Evolutionary conservation across 2,329 filamentous ascomycete genomes (phyloP).

Genomic region (Didymella pinodella): DNA sequence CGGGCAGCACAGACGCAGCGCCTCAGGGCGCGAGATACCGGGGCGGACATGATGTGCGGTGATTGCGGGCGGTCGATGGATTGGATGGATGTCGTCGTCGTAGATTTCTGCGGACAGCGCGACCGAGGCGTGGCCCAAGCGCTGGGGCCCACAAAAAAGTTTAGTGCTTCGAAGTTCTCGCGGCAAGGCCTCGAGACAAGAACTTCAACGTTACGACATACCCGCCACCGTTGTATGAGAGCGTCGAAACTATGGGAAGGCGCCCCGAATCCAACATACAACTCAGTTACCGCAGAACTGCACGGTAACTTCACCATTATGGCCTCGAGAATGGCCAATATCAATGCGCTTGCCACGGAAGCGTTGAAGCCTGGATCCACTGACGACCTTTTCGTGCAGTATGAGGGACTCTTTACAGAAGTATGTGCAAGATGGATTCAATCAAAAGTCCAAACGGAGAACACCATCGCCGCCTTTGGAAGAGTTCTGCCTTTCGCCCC

Average conservation of each 20-base stretch:
- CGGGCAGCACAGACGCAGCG: constrained; percentile 53
- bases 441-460: constrained; percentile 49
- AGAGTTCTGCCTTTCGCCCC: constrained; percentile 83
- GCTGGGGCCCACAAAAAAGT: constrained; percentile 28
- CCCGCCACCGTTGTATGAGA: constrained; percentile 28
- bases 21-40: constrained; percentile 55
- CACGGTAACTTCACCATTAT: constrained; percentile 24
- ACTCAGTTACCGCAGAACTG: constrained; percentile 27
- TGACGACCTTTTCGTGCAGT: constrained; percentile 75
- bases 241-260: constrained; percentile 50
- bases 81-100: constrained; percentile 28
- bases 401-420: constrained; percentile 80
- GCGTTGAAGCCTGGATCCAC: constrained; percentile 72
- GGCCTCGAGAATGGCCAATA: constrained; percentile 39
- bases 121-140: constrained; percentile 12
- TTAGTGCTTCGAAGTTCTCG: background rate
- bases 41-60: constrained; percentile 53
- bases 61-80: constrained; percentile 29
- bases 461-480: constrained; percentile 73
- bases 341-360: constrained; percentile 39
- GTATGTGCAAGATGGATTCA: constrained; percentile 80
- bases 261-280: constrained; percentile 34
- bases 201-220: constrained; percentile 27
- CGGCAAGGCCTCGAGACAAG: constrained; percentile 4
- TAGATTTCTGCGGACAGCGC: constrained; percentile 36